Conservation (phyloP, 2,329 filamentous ascomycete species). For the Botrytis cinerea region DNA sequence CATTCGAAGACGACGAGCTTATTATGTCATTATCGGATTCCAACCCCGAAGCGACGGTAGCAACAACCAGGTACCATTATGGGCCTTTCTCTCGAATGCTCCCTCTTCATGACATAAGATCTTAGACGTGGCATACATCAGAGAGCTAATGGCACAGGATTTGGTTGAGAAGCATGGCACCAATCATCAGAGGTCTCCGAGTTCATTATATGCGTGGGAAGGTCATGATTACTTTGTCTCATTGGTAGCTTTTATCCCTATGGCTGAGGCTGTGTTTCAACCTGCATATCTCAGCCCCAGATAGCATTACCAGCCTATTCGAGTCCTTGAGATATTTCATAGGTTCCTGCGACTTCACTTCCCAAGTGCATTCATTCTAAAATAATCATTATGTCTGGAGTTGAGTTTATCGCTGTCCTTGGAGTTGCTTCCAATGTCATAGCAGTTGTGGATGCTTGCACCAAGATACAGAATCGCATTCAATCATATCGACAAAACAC, state of each 20-base stretch:
- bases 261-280: slow-evolving; percentile 13
- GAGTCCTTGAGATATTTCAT: not conserved
- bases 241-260: not conserved
- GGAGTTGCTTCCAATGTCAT: slow-evolving; percentile 16
- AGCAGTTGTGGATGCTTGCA: slow-evolving; percentile 21
- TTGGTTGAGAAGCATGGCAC: not conserved
- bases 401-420: slow-evolving; percentile 14
- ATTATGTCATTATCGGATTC: not conserved
- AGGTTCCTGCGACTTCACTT: not conserved
- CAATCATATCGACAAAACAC: slow-evolving; percentile 17
- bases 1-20: not conserved
- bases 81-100: not conserved
- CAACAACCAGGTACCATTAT: not conserved
- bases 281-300: not conserved
- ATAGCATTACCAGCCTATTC: not conserved
- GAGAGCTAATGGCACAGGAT: not conserved
- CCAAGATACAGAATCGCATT: slow-evolving; percentile 10
- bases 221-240: not conserved
- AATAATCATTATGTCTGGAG: slow-evolving; percentile 14
- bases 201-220: not conserved
- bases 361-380: not conserved
- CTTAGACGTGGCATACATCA: not conserved
- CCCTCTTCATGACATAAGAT: not conserved
- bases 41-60: not conserved
- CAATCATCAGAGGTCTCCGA: not conserved